Evolutionary conservation across 352 stramenopile genomes (phyloP).

Genomic region (Globisporangium cylindrosporum): DNA sequence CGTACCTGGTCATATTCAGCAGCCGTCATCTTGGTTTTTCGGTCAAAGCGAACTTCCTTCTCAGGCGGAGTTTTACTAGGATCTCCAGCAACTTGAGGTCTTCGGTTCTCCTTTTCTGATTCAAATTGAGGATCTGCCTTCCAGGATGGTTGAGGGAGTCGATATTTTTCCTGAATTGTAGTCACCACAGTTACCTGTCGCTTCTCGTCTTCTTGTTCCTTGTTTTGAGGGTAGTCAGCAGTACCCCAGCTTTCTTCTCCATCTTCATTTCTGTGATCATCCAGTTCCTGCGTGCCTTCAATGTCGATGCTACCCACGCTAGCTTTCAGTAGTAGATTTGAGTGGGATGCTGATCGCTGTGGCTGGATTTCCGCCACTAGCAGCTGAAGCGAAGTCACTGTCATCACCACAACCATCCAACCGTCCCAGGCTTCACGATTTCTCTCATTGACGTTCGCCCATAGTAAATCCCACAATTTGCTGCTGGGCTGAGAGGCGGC

Average conservation of each 20-base stretch:
- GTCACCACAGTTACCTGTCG: conserved; percentile 9
- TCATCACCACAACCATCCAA: conserved; percentile 11
- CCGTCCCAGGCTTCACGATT: background rate
- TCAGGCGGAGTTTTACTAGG: background rate
- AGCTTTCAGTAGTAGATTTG: background rate
- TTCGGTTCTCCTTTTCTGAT: background rate
- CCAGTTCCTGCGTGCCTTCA: background rate
- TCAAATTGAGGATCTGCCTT: background rate
- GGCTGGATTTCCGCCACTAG: background rate
- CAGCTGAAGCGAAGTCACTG: conserved; percentile 6
- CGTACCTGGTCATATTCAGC: conserved; percentile 33
- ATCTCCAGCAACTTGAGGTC: background rate
- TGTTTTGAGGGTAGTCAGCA: background rate
- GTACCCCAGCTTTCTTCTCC: background rate
- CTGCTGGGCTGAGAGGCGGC: background rate
- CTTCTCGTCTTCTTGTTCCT: background rate
- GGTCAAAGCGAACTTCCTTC: background rate
- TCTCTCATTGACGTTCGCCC: background rate
- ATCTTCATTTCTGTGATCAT: background rate
- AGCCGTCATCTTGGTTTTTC: conserved; percentile 26
- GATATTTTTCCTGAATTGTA: conserved; percentile 48
- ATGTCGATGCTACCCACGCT: background rate
- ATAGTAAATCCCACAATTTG: background rate
- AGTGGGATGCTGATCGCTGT: background rate
- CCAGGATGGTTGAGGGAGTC: conserved; percentile 36